Evolutionary conservation across 2,329 filamentous ascomycete genomes (phyloP).

Genomic region (Cladobotryum mycophilum): DNA sequence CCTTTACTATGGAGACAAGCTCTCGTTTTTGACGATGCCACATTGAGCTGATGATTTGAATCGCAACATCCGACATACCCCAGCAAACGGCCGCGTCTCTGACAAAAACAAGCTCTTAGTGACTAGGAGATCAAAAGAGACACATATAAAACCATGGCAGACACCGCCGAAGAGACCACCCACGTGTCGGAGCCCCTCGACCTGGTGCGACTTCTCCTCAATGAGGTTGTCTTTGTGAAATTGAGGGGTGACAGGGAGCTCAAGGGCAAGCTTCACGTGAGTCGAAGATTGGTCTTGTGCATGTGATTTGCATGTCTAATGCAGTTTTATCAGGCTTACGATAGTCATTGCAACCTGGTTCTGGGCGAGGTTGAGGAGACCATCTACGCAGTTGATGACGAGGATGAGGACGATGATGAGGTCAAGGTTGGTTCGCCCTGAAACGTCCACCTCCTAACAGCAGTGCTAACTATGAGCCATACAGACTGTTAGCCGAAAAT

Average conservation of each 20-base stretch:
- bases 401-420: conserved; percentile 69
- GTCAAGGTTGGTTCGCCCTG: conserved; percentile 54
- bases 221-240: conserved; percentile 97
- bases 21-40: conserved; percentile 9
- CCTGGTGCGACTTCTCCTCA: conserved; percentile 86
- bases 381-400: conserved; percentile 87
- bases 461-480: neutral
- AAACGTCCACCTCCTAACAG: too few relatives aligned
- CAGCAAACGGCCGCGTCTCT: neutral
- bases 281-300: conserved; percentile 21
- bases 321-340: conserved; percentile 68
- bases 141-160: conserved; percentile 59
- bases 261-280: conserved; percentile 88
- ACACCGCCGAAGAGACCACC: conserved; percentile 65
- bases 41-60: neutral
- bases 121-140: neutral
- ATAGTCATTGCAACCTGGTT: conserved; percentile 96
- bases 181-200: conserved; percentile 89
- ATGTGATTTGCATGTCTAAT: too few relatives aligned
- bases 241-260: conserved; percentile 91
- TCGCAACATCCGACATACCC: neutral
- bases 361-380: conserved; percentile 96
- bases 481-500: conserved; percentile 91
- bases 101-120: neutral
- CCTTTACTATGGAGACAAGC: conserved; percentile 9